Evolutionary conservation across 768 basidiomycete species (phyloP).

Genomic region (Mycena rosella): DNA sequence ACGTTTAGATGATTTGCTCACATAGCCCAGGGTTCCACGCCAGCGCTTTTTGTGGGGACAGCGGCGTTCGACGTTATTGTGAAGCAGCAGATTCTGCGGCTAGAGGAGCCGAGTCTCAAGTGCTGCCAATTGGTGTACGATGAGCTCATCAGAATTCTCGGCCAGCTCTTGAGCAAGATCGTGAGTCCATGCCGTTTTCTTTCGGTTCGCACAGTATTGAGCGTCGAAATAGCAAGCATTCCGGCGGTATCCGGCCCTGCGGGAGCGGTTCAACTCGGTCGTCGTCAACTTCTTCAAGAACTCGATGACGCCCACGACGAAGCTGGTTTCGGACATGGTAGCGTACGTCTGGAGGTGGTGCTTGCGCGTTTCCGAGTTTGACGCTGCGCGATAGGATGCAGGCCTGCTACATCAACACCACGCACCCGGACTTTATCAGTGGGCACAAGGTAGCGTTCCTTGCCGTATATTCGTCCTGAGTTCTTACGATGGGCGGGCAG

Average conservation of each 20-base stretch:
- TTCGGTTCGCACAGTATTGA: not conserved
- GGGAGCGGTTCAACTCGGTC: constrained; percentile 94
- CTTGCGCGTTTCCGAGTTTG: constrained; percentile 13
- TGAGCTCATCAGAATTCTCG: constrained; percentile 95
- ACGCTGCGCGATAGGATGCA: constrained; percentile 77
- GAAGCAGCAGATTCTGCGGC: constrained; percentile 97
- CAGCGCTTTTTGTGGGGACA: constrained; percentile 96
- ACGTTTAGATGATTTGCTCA: not conserved
- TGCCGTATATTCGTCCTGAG: too few species aligned
- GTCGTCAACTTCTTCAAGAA: constrained; percentile 98
- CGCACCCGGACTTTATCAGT: constrained; percentile 97
- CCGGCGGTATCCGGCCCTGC: constrained; percentile 95
- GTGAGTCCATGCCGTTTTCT: constrained; percentile 58
- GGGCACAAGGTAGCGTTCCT: constrained; percentile 95
- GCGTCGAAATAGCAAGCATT: constrained; percentile 82
- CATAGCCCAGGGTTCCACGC: constrained; percentile 84
- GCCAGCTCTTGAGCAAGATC: constrained; percentile 90
- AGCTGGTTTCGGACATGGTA: constrained; percentile 94
- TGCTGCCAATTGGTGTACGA: constrained; percentile 98
- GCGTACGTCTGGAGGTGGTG: constrained; percentile 65
- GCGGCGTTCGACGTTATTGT: constrained; percentile 98
- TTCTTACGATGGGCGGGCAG: constrained; percentile 50
- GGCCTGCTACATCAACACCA: constrained; percentile 99
- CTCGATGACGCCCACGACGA: constrained; percentile 93
- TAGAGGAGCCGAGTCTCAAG: constrained; percentile 94